Conservation (phyloP, 805 yeast species). For the Candida saitoana region DNA sequence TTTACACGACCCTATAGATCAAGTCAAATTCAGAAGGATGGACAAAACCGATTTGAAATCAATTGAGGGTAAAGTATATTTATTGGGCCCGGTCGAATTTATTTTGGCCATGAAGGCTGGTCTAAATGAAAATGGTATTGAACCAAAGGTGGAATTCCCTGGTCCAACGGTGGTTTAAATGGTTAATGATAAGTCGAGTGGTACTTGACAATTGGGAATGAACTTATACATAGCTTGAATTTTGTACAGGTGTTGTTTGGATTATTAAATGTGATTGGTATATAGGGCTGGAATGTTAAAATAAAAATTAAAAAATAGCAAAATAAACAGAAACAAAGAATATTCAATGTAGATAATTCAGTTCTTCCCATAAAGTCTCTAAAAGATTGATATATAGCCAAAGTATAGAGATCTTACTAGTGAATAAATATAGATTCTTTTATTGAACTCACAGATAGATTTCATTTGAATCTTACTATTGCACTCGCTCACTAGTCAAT, state of each 20-base stretch:
- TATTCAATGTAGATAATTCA: too few relatives aligned
- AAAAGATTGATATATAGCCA: too few relatives aligned
- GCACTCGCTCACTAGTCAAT: too few relatives aligned
- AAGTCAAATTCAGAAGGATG: conserved; percentile 12
- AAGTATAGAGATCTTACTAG: too few relatives aligned
- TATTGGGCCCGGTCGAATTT: conserved; percentile 32
- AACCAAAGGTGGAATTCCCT: conserved; percentile 24
- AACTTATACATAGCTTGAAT: background rate
- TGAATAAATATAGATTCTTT: too few relatives aligned
- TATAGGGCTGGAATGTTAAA: too few relatives aligned
- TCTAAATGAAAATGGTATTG: conserved; percentile 16
- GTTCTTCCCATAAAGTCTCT: too few relatives aligned
- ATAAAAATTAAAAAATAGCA: background rate
- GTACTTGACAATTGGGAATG: background rate
- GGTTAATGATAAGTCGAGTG: background rate
- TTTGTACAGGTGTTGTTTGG: background rate
- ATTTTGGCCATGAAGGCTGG: conserved; percentile 23
- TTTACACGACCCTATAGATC: conserved; percentile 8
- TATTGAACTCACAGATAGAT: too few relatives aligned
- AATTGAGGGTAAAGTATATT: conserved; percentile 19
- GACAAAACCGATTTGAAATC: conserved; percentile 17
- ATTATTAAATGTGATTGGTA: background rate
- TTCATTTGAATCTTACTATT: too few relatives aligned
- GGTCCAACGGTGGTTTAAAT: conserved; percentile 27
- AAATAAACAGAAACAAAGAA: background rate